A percentile compares a stretch with the other conserved stretches of the same genome.
These are phyloP conservation scores for Aspergillus versicolor DNA, from an alignment of 2,329 filamentous ascomycete species.

Conservation along the genomic window DNA sequence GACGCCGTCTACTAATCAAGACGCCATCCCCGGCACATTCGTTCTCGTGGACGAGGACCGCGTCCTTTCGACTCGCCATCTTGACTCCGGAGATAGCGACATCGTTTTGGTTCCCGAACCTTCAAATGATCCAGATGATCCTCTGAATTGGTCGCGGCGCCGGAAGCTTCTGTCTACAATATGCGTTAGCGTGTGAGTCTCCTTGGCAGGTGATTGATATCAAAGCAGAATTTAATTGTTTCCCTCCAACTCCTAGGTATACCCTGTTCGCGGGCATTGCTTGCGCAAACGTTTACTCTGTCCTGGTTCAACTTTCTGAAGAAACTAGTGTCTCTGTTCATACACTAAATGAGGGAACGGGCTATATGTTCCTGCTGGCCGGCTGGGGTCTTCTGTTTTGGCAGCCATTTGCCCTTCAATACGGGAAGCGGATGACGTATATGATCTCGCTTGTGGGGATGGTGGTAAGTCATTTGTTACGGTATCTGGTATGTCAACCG, in stretches of 20 bases:
- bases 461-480: conserved; percentile 24
- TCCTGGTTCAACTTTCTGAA: conserved; percentile 37
- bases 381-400: conserved; percentile 49
- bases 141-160: conserved; percentile 47
- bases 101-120: conserved; percentile 46
- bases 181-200: conserved; percentile 42
- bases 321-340: conserved; percentile 35
- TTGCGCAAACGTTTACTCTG: conserved; percentile 40
- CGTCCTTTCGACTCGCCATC: conserved; percentile 32
- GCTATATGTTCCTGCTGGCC: conserved; percentile 43
- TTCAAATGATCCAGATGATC: conserved; percentile 48
- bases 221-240: background rate
- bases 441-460: conserved; percentile 33
- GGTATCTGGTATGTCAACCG: background rate
- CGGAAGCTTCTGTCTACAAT: conserved; percentile 45
- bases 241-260: conserved; percentile 28
- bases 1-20: conserved; percentile 27
- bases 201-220: background rate
- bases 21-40: conserved; percentile 44
- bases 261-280: conserved; percentile 40
- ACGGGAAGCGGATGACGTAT: conserved; percentile 41
- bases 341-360: conserved; percentile 40
- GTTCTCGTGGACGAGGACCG: conserved; percentile 44
- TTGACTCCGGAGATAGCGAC: conserved; percentile 30
- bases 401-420: conserved; percentile 49